phyloP scores from a whole-genome alignment of 192 early-diverging fungal genomes.

The Gigaspora rosea region DNA sequence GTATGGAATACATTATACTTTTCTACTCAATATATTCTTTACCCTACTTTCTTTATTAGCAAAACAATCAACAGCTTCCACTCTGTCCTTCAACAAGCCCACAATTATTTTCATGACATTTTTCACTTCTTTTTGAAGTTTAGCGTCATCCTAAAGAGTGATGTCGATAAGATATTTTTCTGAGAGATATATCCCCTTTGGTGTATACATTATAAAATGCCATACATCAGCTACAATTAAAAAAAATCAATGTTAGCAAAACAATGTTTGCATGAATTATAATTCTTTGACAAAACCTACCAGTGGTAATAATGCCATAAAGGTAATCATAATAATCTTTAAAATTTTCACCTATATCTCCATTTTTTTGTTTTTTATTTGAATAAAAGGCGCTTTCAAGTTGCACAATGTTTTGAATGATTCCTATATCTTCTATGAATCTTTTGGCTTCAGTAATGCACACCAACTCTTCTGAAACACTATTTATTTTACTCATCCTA shows the following conservation, averaged over 20 bases:
- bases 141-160: neutral
- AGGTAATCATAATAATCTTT: neutral
- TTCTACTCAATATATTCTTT: neutral
- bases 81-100: conserved; percentile 20
- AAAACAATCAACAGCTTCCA: neutral
- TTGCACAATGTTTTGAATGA: neutral
- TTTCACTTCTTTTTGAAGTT: neutral
- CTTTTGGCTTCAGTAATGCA: conserved; percentile 1
- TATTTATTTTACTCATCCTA: neutral
- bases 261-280: neutral
- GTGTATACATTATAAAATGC: no score
- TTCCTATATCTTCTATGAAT: neutral
- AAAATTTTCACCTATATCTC: neutral
- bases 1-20: neutral
- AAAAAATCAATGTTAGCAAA: neutral
- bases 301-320: neutral
- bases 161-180: neutral
- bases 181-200: neutral
- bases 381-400: neutral
- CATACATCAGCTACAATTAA: neutral
- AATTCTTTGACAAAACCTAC: neutral
- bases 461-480: neutral
- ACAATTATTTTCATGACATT: conserved; percentile 15
- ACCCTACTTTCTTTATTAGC: neutral
- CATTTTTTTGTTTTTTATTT: neutral